These are phyloP conservation scores for Cucurbita maxima DNA, from an alignment of 306 rosid species.

Conservation along the genomic window DNA sequence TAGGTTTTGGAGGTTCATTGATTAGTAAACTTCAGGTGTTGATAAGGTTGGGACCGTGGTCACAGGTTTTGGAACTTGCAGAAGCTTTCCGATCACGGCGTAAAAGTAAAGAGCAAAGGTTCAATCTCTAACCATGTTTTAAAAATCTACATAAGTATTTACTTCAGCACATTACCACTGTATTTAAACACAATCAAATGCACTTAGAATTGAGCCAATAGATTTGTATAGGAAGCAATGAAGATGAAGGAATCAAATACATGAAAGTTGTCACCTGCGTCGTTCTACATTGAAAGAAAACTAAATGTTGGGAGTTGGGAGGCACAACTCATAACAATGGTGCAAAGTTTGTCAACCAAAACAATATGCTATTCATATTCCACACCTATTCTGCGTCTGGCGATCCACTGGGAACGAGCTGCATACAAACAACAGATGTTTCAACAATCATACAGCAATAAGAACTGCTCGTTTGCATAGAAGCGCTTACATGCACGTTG, in stretches of 20 bases:
- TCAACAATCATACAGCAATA: background rate
- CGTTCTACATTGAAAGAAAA: background rate
- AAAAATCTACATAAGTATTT: background rate
- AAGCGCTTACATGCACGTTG: background rate
- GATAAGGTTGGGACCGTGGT: too few species aligned
- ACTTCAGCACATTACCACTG: background rate
- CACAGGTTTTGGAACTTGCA: too few species aligned
- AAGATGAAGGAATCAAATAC: background rate
- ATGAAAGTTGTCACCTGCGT: background rate
- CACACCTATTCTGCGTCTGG: background rate
- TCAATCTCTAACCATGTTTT: background rate
- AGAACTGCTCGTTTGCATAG: background rate
- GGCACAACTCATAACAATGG: background rate
- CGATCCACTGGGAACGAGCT: conserved; percentile 3
- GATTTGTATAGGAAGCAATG: background rate
- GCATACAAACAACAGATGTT: background rate
- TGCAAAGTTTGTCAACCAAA: background rate
- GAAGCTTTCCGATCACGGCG: too few species aligned
- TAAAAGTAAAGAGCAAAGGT: too few species aligned
- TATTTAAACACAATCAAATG: background rate
- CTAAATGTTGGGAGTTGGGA: background rate
- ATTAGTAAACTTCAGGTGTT: too few species aligned
- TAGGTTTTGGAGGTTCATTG: too few species aligned
- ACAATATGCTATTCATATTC: background rate
- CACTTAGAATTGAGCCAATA: background rate